Base-by-base conservation (phyloP, 208 protist genomes). In the Crithidia fasciculata region DNA sequence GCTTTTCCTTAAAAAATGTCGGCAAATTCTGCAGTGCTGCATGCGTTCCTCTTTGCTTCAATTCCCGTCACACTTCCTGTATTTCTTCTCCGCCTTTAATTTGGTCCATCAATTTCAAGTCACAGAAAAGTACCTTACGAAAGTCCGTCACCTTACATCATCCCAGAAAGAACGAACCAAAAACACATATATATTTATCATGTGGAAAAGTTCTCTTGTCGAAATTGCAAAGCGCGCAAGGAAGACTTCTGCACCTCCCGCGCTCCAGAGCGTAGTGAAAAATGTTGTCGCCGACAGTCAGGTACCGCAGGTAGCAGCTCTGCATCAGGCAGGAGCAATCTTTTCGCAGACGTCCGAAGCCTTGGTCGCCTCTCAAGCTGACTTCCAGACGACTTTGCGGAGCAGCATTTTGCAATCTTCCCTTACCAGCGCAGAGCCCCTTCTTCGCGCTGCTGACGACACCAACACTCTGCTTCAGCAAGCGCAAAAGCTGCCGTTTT, bases 381-480 rank as follows among this genome's bases (percentile, higher is more conserved):
- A 72, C 1, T 72, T 59, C 28, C 37, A 61, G 12, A 59, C 41
- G n/a, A 63, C 71, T 3, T 37, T 67, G 5, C 56, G 55, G 8
- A 61, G 39, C 50, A 78, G 72, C 28, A 47, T 52, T 43, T 69
- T 78, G 7, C 44, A 72, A 39, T 67, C 74, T 15, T 74, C 65
- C 5, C 45, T 83, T 19, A 43, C 53, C 18, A 56, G 54, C 40
- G 55, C 9, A 7, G 37, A 66, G 6, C 65, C 54, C 13, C 37
- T 2, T 9, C 5, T 78, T 6, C 50, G 72, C n/a, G n/a, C 59
- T 9, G 13, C 16, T 47, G 72, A 78, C 3, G 44, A 68, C n/a
- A 49, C 3, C 3, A 60, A 66, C 13, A 13, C 41, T 15, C 57
- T 78, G 18, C 59, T 75, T 10, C 63, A 50, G 13, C 53, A 45